phyloP scores from a whole-genome alignment of 2,329 filamentous ascomycete species.

The Fusarium newnesense region DNA sequence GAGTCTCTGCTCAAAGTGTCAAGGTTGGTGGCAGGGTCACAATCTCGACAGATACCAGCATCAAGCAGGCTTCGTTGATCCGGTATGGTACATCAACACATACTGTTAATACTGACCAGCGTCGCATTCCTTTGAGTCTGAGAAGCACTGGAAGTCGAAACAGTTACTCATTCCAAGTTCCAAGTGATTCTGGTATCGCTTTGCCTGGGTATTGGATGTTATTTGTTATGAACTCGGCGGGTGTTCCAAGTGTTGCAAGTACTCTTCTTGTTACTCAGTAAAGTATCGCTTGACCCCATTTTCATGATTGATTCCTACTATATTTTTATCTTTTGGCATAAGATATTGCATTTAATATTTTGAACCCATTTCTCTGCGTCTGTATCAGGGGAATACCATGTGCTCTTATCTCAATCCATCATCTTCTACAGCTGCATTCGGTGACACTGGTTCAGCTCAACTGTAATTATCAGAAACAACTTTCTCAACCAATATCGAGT shows the following conservation, averaged over 20 bases:
- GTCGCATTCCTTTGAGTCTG: conserved; percentile 20
- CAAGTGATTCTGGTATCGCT: conserved; percentile 22
- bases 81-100: conserved; percentile 32
- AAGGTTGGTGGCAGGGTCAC: conserved; percentile 10
- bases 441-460: neutral
- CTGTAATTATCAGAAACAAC: neutral
- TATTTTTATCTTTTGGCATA: neutral
- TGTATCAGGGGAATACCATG: fast-evolving
- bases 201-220: conserved; percentile 37
- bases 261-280: neutral
- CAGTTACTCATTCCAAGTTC: conserved; percentile 12
- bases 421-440: neutral
- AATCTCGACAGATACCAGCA: neutral
- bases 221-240: conserved; percentile 25
- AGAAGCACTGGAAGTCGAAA: neutral
- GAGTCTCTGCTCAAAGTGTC: neutral
- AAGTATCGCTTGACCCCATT: neutral
- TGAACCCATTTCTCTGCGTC: fast-evolving
- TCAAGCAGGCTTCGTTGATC: conserved; percentile 13
- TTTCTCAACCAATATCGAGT: neutral
- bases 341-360: no score
- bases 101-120: conserved; percentile 36
- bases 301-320: neutral
- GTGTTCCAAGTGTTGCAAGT: conserved; percentile 27
- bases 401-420: fast-evolving